These are phyloP conservation scores for Monosporascus sp. DNA, from an alignment of 2,329 filamentous ascomycete genomes.

Conservation along the genomic window DNA sequence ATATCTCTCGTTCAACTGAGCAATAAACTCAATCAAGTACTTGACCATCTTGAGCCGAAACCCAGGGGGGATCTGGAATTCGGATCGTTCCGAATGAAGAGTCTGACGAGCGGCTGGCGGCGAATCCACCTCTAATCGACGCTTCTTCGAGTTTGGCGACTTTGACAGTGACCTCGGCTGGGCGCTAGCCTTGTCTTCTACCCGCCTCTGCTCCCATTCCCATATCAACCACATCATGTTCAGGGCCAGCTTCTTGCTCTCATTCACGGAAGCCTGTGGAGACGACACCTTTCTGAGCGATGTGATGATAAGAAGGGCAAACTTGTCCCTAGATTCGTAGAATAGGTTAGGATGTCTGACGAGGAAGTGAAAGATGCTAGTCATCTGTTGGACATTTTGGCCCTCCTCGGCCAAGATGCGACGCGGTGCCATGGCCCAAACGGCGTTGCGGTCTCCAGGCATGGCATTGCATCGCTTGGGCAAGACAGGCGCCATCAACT, in stretches of 20 bases:
- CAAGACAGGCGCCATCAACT: slow-evolving; percentile 90
- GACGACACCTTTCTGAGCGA: slow-evolving; percentile 83
- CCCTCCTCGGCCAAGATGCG: slow-evolving; percentile 92
- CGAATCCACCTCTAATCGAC: slow-evolving; percentile 66
- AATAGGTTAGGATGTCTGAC: slow-evolving; percentile 90
- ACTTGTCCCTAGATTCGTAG: slow-evolving; percentile 90
- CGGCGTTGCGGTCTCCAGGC: slow-evolving; percentile 65
- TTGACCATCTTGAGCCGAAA: slow-evolving; percentile 81
- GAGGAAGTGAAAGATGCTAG: slow-evolving; percentile 94
- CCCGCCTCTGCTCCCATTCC: slow-evolving; percentile 84
- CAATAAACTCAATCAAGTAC: slow-evolving; percentile 93
- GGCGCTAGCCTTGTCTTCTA: slow-evolving; percentile 51
- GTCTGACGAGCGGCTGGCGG: slow-evolving; percentile 46
- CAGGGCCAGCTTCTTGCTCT: slow-evolving; percentile 85
- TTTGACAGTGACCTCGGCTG: slow-evolving; percentile 46
- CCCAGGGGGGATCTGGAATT: slow-evolving; percentile 62
- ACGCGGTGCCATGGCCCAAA: slow-evolving; percentile 86
- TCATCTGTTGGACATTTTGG: slow-evolving; percentile 91
- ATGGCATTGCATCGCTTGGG: slow-evolving; percentile 72
- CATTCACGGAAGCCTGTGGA: slow-evolving; percentile 77
- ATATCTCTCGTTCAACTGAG: slow-evolving; percentile 80
- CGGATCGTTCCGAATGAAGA: slow-evolving; percentile 47
- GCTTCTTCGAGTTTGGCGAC: slow-evolving; percentile 70
- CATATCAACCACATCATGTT: slow-evolving; percentile 88
- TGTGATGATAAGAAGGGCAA: slow-evolving; percentile 81